Evolutionary conservation across 208 protist species (phyloP), one percentile per base, ranked within the genome.

Genomic region (Angomonas ambiguus): DNA sequence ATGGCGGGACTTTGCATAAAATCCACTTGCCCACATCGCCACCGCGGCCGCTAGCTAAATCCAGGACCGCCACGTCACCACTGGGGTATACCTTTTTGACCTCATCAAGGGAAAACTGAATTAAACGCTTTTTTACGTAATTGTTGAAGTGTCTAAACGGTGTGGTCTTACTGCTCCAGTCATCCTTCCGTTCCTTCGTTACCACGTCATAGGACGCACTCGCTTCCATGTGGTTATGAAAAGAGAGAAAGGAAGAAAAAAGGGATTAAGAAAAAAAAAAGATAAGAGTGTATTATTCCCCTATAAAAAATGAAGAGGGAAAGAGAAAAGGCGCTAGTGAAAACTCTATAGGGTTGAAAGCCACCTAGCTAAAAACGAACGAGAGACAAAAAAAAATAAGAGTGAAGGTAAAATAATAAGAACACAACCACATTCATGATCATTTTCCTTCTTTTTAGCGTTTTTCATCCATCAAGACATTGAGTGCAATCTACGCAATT

Each of bases 1-100:
- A 35, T 59, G 62, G 27, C 49, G 70, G 84, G 71, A 66, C 86
- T 93, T 51, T 87, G 78, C 48, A 70, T 82, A 67, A 85, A 84
- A 90, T n/a, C 87, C 89, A 95, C 73, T 95, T 95, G n/a, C 86
- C 87, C 2, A 95, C n/a, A 61, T 95, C 89, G 1, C 89, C 89
- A 16, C 89, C 89, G 25, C 89, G 75, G 22, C 89, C 89, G 64
- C 85, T 92, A 4, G 78, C 86, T 25, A 95, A 68, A 65, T 95
- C 89, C 4, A 95, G 65, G 10, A 95, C 85, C 2, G 68, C 57
- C 16, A 69, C 69, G 0, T 68, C 68, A 6, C 33, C 38, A 0
- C 42, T n/a, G 16, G 2, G 42, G 13, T 58, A 62, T 63, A 53
- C 8, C 31, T 38, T 48, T 1, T 51, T 62, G 0, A 79, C 51